Base-by-base conservation (phyloP, 768 basidiomycete species). In the Lyophyllum atratum region DNA sequence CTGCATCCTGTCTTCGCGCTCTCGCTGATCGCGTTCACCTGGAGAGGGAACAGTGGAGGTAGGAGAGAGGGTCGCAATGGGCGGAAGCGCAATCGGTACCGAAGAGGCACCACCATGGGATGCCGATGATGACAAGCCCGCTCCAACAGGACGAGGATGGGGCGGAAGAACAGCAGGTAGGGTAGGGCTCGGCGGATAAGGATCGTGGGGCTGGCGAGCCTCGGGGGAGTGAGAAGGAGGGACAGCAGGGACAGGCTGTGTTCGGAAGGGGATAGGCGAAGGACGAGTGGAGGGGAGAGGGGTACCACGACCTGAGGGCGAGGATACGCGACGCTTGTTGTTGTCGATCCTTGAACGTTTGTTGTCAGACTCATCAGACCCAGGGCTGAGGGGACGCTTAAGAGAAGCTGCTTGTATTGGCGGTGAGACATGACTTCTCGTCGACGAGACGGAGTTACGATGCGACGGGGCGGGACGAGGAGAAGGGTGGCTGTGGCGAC, bases 191-290 rank as follows among this genome's bases (percentile, higher is more conserved):
- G 82, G 74, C 34, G 80, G 76, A 55, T 80, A 84, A 4, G 71
- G 68, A 37, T 83, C 83, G 51, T 72, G 67, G 2, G 65, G 54
- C 49, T 82, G 83, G 28, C 86, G 83, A 12, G 80, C 76, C 67
- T 90, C 89, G 19, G 87, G 87, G 21, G 89, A 90, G 65, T 80
- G 86, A 12, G 87, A 83, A 5, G 82, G 72, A 9, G 86, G 44
- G 11, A 49, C 56, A 1, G 82, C 72, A 9, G 86, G 44, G 11
- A 49, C 56, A 1, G 61, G 84, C 65, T 90, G 89, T 3, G 82
- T 85, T 62, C 85, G 82, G 81, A 90, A 87, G 15, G 89, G 89
- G 45, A 83, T 83, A 2, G 89, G 89, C 19, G 88, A 90, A 0
- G 84, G 86, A 3, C 87, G 76, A 44, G 85, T 83, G 22, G 85